Base-by-base conservation (phyloP, 768 basidiomycete species). In the Chalciporus pseudorubinellus region DNA sequence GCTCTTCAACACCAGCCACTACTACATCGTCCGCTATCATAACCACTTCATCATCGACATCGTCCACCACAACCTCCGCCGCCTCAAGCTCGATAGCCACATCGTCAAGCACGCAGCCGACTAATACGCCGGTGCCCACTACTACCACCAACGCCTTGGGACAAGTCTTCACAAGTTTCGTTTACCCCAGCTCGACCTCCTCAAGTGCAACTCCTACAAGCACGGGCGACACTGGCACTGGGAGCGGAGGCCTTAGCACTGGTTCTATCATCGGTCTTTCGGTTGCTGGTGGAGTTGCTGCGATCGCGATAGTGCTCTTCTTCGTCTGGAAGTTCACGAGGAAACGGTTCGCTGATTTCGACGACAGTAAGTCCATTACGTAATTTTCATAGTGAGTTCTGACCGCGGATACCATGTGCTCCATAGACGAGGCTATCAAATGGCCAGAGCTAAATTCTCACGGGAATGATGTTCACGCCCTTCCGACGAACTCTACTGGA, bases 371-470 rank as follows among this genome's bases (percentile, higher is more conserved):
- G 87, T 80, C 34, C 24, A 39, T 46, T 51, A 58, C 44, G 28
- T 52, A 52, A 59, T 1, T 19, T n/a, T 50, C 53, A 55, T 51
- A 55, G 53, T 42, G 11, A 14, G 7, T 13, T 39, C 19, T 54
- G 45, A 26, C 55, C 46, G n/a, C n/a, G 46, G 9, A 21, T 46
- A 26, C 19, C 13, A 44, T 24, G 4, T 28, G 38, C 10, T 55
- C 34, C 39, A 41, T 63, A 90, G 88, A 78, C 59, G 88, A 90
- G 70, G 87, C 87, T 18, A 93, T 93, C 70, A 92, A 92, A 70
- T 93, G 91, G 91, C 91, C 91, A 3, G 91, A 93, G 61, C 78
- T 92, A 33, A 89, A 91, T 66, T 69, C 80, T 2, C 88, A 89
- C 57, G 77, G 70, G 28, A 46, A 39, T 22, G 81, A 82, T 55